A percentile compares a stretch with the other conserved stretches of the same genome.
phyloP scores from a whole-genome alignment of 1,284 basidiomycete genomes.

The Lignosus rhinocerotis region DNA sequence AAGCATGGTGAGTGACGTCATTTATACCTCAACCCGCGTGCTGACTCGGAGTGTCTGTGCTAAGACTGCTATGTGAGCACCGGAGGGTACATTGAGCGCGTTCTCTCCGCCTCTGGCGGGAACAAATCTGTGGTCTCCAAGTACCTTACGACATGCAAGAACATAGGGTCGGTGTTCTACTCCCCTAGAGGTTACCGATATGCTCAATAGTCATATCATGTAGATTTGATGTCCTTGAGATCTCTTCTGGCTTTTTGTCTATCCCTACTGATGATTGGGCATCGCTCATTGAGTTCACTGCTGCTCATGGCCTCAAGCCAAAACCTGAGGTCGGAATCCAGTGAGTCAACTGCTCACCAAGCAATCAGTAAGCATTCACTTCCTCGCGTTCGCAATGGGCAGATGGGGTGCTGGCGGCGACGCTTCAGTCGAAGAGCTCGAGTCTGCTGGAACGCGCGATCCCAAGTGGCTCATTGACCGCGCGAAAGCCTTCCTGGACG shows the following conservation, averaged over 20 bases:
- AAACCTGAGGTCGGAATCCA: slow-evolving; percentile 49
- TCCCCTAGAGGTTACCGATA: neutral
- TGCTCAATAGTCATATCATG: neutral
- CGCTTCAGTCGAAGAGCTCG: slow-evolving; percentile 41
- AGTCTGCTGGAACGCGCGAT: slow-evolving; percentile 42
- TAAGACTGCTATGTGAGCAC: slow-evolving; percentile 42
- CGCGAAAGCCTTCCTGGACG: slow-evolving; percentile 44
- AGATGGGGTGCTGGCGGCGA: slow-evolving; percentile 47
- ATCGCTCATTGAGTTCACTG: slow-evolving; percentile 42
- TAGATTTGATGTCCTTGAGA: slow-evolving; percentile 45
- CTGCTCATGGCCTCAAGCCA: slow-evolving; percentile 43
- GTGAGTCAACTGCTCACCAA: slow-evolving; percentile 2
- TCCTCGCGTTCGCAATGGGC: neutral
- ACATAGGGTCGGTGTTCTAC: slow-evolving; percentile 33
- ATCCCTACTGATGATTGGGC: slow-evolving; percentile 48
- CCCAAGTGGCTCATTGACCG: slow-evolving; percentile 46
- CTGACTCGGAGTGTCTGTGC: neutral
- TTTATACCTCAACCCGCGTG: neutral
- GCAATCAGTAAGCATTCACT: neutral
- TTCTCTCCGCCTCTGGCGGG: slow-evolving; percentile 40
- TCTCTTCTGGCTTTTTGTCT: slow-evolving; percentile 48
- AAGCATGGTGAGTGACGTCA: slow-evolving; percentile 34
- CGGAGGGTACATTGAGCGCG: slow-evolving; percentile 45
- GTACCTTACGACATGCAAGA: slow-evolving; percentile 43
- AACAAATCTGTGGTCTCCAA: slow-evolving; percentile 38